Conservation (phyloP, 345 rosid genomes). For the Litchi chinensis region DNA sequence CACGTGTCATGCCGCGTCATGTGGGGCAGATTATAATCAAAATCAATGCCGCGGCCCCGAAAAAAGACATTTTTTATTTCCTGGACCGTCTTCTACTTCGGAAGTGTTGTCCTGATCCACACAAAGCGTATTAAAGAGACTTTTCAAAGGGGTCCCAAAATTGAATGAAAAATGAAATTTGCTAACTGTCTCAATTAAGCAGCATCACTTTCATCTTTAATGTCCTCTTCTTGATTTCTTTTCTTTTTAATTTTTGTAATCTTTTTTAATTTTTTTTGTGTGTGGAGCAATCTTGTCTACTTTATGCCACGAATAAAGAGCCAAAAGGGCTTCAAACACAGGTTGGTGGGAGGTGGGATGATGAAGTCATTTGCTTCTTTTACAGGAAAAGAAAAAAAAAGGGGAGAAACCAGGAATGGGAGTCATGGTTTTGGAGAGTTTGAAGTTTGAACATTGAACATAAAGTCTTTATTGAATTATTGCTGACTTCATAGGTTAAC, state of each 20-base stretch:
- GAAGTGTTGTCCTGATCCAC: not conserved
- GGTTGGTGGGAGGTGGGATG: conserved; percentile 5
- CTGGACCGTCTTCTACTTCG: not conserved
- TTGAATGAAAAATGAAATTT: not conserved
- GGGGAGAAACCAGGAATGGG: not conserved
- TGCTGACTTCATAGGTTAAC: not conserved
- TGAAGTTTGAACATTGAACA: not conserved
- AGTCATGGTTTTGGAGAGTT: not conserved
- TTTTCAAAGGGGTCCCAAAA: not conserved
- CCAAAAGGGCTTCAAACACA: no score
- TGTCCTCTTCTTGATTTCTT: not conserved
- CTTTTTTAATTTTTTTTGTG: no score
- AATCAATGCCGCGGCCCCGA: not conserved
- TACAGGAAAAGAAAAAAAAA: not conserved
- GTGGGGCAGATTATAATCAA: not conserved
- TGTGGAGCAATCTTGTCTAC: not conserved
- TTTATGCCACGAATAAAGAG: not conserved
- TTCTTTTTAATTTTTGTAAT: no score
- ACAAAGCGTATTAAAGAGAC: not conserved
- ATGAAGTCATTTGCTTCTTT: conserved; percentile 1
- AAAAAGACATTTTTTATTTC: not conserved
- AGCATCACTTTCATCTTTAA: conserved; percentile 7
- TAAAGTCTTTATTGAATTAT: not conserved
- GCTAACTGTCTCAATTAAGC: not conserved
- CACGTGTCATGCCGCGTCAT: not conserved